Evolutionary conservation across 1,284 basidiomycete species (phyloP).

Genomic region (Blastosporella zonata): DNA sequence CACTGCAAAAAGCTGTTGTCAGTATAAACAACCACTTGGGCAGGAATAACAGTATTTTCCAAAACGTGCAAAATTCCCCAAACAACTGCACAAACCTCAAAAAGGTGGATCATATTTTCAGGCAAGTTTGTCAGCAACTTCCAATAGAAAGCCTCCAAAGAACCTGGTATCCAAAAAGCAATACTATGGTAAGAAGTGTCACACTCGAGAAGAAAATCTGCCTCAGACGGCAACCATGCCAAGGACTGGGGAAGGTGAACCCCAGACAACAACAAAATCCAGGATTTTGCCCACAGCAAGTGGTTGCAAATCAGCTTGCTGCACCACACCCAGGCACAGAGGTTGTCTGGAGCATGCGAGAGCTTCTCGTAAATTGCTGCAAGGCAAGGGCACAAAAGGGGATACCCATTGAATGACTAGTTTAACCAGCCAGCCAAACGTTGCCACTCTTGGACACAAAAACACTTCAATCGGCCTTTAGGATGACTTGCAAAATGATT

Average conservation of each 20-base stretch:
- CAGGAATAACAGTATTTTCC: background rate
- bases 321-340: background rate
- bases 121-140: background rate
- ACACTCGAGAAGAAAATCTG: no score
- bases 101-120: background rate
- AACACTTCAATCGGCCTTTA: background rate
- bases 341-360: background rate
- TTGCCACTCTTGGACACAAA: constrained; percentile 20
- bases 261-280: no score
- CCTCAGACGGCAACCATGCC: no score
- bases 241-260: no score
- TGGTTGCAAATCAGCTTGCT: no score
- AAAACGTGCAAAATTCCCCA: background rate
- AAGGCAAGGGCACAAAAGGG: constrained; percentile 26
- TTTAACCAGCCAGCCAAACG: constrained; percentile 30
- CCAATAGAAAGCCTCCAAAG: background rate
- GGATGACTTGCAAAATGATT: background rate
- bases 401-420: constrained; percentile 31
- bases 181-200: background rate
- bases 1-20: background rate
- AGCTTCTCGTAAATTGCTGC: background rate
- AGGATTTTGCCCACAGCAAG: no score
- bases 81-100: background rate
- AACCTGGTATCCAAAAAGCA: background rate
- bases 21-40: background rate